Evolutionary conservation across 805 yeast species (phyloP).

Genomic region (Blastobotrys terrestris): DNA sequence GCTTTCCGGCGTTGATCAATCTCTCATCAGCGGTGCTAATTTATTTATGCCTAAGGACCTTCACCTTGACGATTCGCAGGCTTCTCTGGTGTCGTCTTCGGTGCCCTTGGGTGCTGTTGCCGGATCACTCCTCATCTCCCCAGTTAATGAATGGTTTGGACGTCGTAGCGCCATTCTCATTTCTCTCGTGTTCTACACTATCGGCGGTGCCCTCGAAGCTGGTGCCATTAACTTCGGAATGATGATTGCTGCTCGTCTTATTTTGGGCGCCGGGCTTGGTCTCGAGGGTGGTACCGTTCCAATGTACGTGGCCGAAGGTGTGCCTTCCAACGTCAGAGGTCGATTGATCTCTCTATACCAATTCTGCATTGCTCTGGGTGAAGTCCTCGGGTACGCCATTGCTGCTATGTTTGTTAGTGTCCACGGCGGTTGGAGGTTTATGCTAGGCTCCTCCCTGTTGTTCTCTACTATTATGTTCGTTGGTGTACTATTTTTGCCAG

Average conservation of each 20-base stretch:
- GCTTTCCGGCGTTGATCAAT: conserved; percentile 63
- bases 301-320: conserved; percentile 55
- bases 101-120: conserved; percentile 69
- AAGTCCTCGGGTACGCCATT: conserved; percentile 56
- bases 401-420: conserved; percentile 57
- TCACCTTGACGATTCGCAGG: conserved; percentile 36
- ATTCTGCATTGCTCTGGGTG: conserved; percentile 60
- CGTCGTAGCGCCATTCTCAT: conserved; percentile 49
- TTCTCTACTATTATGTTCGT: conserved; percentile 47
- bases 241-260: conserved; percentile 54
- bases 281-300: conserved; percentile 62
- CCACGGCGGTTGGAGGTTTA: conserved; percentile 56
- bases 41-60: conserved; percentile 44
- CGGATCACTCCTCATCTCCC: conserved; percentile 56
- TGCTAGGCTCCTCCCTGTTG: conserved; percentile 57
- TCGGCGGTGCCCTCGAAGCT: conserved; percentile 57
- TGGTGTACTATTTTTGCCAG: conserved; percentile 53
- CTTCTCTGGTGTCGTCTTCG: conserved; percentile 49
- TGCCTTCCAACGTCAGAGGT: conserved; percentile 54
- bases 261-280: conserved; percentile 61
- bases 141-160: conserved; percentile 50
- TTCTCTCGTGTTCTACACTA: conserved; percentile 53
- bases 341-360: conserved; percentile 57
- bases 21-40: conserved; percentile 58
- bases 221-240: conserved; percentile 40